phyloP scores from a whole-genome alignment of 139 green algal species.

The Ostreobium quekettii region DNA sequence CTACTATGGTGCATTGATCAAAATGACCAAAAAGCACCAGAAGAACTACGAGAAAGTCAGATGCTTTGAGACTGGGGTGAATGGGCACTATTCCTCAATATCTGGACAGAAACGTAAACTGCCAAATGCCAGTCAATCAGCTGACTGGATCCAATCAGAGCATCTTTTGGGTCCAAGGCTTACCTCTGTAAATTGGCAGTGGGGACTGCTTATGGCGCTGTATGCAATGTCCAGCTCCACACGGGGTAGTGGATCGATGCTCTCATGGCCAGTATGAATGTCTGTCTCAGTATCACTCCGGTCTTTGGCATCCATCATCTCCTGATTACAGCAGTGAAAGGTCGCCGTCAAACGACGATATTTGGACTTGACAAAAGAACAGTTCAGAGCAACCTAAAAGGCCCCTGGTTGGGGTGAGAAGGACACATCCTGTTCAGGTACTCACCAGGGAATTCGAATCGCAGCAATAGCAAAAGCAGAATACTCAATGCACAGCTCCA shows the following conservation, averaged over 20 bases:
- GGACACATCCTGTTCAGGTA: too few species aligned
- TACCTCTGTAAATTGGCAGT: conserved; percentile 8
- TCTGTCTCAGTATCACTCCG: background rate
- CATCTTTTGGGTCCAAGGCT: too few species aligned
- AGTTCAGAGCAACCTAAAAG: too few species aligned
- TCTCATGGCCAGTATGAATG: background rate
- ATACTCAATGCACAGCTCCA: too few species aligned
- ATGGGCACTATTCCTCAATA: background rate
- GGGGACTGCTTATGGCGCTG: background rate
- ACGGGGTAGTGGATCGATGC: background rate
- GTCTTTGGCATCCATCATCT: background rate
- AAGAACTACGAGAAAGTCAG: background rate
- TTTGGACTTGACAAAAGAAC: background rate
- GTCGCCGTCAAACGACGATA: background rate
- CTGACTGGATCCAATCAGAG: too few species aligned
- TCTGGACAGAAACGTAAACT: too few species aligned
- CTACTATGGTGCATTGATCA: too few species aligned
- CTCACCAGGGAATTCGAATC: too few species aligned
- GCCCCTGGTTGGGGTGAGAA: too few species aligned
- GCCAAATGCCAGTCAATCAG: too few species aligned
- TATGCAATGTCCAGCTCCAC: background rate
- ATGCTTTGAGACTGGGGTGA: background rate
- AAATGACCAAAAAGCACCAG: conserved; percentile 1
- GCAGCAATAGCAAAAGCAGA: too few species aligned
- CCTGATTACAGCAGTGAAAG: background rate